Conservation (phyloP, 371 early-diverging fungal genomes). For the Mortierella sp. region DNA sequence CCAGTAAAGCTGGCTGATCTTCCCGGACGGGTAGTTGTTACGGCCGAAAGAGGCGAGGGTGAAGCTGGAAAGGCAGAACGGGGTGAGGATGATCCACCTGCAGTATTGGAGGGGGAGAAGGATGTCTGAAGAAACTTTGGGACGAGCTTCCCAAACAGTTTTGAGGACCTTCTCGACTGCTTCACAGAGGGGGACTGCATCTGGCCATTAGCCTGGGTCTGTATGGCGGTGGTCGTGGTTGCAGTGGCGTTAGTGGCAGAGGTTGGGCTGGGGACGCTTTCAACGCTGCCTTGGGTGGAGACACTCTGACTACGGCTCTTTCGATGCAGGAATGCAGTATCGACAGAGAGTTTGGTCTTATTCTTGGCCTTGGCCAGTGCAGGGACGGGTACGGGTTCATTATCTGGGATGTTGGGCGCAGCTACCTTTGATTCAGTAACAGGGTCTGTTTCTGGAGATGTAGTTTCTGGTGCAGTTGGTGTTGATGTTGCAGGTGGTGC, state of each 20-base stretch:
- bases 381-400: too few relatives aligned
- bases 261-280: background rate
- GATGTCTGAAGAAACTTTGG: conserved; percentile 49
- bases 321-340: background rate
- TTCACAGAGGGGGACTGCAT: conserved; percentile 4
- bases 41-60: conserved; percentile 8
- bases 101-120: background rate
- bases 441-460: background rate
- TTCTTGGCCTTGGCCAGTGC: too few relatives aligned
- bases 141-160: conserved; percentile 42
- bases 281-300: background rate
- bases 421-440: background rate
- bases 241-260: too few relatives aligned
- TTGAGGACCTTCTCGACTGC: conserved; percentile 16
- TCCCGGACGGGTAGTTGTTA: conserved; percentile 8
- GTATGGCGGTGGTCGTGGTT: too few relatives aligned
- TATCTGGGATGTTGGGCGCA: too few relatives aligned
- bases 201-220: too few relatives aligned
- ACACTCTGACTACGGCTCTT: background rate
- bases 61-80: conserved; percentile 15
- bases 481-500: background rate
- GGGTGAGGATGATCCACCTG: conserved; percentile 10
- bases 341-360: background rate
- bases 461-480: background rate
- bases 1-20: conserved; percentile 30